Evolutionary conservation across 176 grass and related monocot genomes (phyloP), one percentile per base, ranked within the genome.

Genomic region (Carex parvula): DNA sequence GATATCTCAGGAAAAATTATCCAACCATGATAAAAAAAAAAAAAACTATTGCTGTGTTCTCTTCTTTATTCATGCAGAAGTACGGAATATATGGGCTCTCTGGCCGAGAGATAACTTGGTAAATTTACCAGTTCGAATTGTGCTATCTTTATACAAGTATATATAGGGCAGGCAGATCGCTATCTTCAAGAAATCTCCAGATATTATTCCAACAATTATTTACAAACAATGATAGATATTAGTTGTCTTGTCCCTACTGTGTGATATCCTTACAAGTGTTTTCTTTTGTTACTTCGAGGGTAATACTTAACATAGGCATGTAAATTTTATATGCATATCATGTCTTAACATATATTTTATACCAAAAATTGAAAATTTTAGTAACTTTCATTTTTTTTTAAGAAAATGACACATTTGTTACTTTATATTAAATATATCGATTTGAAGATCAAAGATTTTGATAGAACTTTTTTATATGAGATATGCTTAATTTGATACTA

Each of bases 171-270:
- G 68, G 46, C 46, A 50, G 46, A 53, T 76, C 24, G 52, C 13
- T 22, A 76, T 76, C 71, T 81, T 58, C 79, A 81, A 39, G 57
- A 60, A 60, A 81, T 81, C 79, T 81, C 17, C 32, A 81, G 59
- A 62, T 70, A 39, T 70, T 70, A 41, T 70, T 41, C 66, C 66
- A 70, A 37, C 13, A 17, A 35, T 69, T 33, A 69, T 70, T 39
- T 5, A 39, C 32, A 70, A 18, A 70, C 41, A 39, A 32, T 70
- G 39, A 39, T n/a, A 39, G 66, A 70, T 37, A 37, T 39, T 41
- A 39, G 6, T 18, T 8, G 42, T 60, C 17, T 5, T 20, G 57
- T 60, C 18, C 57, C 66, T 70, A 8, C 66, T 70, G 18, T 39
- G 2, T 70, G 30, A 33, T 35, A 70, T 70, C 2, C 33, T 42